These are phyloP conservation scores for Cyberlindnera japonica DNA, from an alignment of 805 yeast genomes.

Conservation along the genomic window DNA sequence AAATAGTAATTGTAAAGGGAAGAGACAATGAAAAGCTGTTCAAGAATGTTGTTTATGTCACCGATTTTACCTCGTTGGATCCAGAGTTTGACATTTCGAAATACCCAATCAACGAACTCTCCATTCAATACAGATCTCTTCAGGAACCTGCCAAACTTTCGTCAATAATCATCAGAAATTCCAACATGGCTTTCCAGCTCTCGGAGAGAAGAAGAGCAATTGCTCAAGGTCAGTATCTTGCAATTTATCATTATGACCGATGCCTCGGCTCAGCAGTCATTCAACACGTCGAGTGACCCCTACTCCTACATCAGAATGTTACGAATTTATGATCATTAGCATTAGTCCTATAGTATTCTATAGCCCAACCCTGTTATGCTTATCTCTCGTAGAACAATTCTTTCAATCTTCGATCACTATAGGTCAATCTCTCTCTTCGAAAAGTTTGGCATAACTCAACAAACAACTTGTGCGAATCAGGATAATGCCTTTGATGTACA, in stretches of 20 bases:
- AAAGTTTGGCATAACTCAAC: conserved; percentile 6
- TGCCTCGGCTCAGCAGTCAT: conserved; percentile 66
- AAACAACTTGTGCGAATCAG: conserved; percentile 10
- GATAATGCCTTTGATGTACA: conserved; percentile 10
- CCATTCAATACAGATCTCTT: conserved; percentile 69
- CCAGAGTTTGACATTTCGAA: conserved; percentile 4
- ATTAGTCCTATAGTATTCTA: too few relatives aligned
- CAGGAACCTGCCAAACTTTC: conserved; percentile 51
- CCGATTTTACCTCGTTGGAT: conserved; percentile 31
- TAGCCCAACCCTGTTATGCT: too few relatives aligned
- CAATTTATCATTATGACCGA: conserved; percentile 60
- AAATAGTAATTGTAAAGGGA: conserved; percentile 76
- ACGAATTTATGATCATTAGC: too few relatives aligned
- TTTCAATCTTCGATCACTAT: conserved; percentile 11
- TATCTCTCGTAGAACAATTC: conserved; percentile 13
- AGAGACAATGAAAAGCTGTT: conserved; percentile 53
- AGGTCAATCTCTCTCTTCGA: conserved; percentile 8
- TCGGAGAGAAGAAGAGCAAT: conserved; percentile 57
- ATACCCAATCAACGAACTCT: conserved; percentile 28
- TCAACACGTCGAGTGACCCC: conserved; percentile 16
- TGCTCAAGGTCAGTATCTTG: conserved; percentile 87
- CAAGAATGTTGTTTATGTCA: conserved; percentile 39
- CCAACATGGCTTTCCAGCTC: conserved; percentile 36
- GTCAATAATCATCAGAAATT: conserved; percentile 16
- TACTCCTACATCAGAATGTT: too few relatives aligned